A percentile compares a stretch with the other conserved stretches of the same genome.
These are phyloP conservation scores for Seminavis robusta DNA, from an alignment of 108 stramenopile species.

Conservation along the genomic window DNA sequence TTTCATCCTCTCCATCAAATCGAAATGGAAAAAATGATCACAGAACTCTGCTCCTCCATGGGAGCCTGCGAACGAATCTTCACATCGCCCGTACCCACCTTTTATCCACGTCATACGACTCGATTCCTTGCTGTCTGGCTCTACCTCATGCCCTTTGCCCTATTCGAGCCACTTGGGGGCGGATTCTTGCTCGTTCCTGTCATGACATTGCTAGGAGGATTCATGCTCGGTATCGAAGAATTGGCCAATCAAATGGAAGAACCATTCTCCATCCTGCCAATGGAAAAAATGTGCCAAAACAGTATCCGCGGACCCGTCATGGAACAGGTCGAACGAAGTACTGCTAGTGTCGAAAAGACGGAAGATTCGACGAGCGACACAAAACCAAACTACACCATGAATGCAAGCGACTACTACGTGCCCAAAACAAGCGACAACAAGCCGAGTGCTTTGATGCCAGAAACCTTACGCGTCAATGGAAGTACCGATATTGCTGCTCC, in stretches of 20 bases:
- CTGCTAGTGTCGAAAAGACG: too few species aligned
- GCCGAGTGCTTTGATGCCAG: too few species aligned
- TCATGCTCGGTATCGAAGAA: slow-evolving; percentile 68
- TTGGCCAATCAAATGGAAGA: slow-evolving; percentile 68
- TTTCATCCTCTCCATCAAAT: slow-evolving; percentile 34
- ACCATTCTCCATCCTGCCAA: slow-evolving; percentile 68
- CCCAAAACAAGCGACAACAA: too few species aligned
- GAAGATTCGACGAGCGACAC: too few species aligned
- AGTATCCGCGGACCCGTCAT: slow-evolving; percentile 16
- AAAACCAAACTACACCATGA: too few species aligned
- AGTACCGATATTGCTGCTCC: too few species aligned
- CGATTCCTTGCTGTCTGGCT: slow-evolving; percentile 55
- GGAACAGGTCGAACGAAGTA: slow-evolving; percentile 23
- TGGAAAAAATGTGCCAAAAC: slow-evolving; percentile 40
- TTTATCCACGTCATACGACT: slow-evolving; percentile 67
- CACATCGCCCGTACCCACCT: slow-evolving; percentile 46
- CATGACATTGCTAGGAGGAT: slow-evolving; percentile 25
- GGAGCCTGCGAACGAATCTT: slow-evolving; percentile 45
- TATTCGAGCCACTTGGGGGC: slow-evolving; percentile 41
- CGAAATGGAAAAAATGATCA: slow-evolving; percentile 56
- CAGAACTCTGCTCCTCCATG: slow-evolving; percentile 30
- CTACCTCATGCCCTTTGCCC: slow-evolving; percentile 43
- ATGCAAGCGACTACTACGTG: too few species aligned
- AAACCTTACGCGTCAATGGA: too few species aligned
- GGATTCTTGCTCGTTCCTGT: slow-evolving; percentile 36